Evolutionary conservation across 2,329 filamentous ascomycete genomes (phyloP).

Genomic region (Apiospora hydei): DNA sequence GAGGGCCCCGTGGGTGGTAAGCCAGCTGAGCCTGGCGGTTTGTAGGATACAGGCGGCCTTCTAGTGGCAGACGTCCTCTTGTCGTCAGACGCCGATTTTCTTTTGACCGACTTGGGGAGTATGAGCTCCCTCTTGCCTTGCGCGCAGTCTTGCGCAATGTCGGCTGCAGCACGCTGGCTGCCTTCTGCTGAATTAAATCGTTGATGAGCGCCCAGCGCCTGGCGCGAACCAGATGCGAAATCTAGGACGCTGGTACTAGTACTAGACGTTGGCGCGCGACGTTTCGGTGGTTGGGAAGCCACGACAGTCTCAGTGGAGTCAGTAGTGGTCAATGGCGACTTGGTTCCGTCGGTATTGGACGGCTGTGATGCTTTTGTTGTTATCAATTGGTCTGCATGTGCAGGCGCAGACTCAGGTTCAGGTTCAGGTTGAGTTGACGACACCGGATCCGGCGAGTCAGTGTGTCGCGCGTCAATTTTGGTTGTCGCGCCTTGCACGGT

Average conservation of each 20-base stretch:
- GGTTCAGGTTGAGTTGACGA: background rate
- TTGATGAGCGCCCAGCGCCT: conserved; percentile 23
- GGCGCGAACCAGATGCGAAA: conserved; percentile 12
- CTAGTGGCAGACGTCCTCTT: conserved; percentile 49
- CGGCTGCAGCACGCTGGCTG: conserved; percentile 37
- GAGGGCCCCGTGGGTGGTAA: conserved; percentile 38
- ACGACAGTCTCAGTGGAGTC: conserved; percentile 40
- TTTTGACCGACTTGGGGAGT: conserved; percentile 52
- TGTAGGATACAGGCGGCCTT: conserved; percentile 61
- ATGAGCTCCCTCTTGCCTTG: conserved; percentile 56
- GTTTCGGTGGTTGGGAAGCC: conserved; percentile 43
- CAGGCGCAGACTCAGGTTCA: background rate
- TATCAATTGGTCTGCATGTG: conserved; percentile 1
- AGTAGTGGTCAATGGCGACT: conserved; percentile 29
- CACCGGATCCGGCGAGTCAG: conserved; percentile 40
- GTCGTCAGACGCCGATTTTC: conserved; percentile 54
- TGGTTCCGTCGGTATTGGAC: background rate
- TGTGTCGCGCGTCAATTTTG: conserved; percentile 35
- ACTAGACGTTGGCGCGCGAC: conserved; percentile 49
- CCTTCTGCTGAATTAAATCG: conserved; percentile 31
- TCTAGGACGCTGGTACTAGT: conserved; percentile 33
- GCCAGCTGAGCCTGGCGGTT: conserved; percentile 45
- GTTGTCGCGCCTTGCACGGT: conserved; percentile 26
- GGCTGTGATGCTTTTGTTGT: background rate
- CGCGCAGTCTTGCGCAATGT: conserved; percentile 36